Base-by-base conservation (phyloP, 2,329 filamentous ascomycete species). In the Botryotinia narcissicola region DNA sequence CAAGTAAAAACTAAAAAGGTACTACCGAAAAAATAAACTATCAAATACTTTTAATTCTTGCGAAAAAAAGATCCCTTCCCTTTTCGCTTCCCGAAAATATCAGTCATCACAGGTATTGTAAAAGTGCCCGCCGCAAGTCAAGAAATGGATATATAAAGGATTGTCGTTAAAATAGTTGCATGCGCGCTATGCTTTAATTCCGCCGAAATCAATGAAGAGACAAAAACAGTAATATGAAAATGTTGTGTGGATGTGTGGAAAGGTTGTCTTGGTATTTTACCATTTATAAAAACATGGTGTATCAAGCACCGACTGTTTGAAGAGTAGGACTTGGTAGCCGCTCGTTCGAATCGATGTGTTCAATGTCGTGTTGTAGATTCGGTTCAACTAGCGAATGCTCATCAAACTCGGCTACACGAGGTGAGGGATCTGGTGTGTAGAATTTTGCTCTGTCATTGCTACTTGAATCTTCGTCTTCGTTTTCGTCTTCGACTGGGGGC, bases 401-500 rank as follows among this genome's bases (percentile, higher is more conserved):
- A 44, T 69, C 48, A 12, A 69, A 69, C 25, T 67, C 70, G n/a
- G 32, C 29, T 42, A 9, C 61, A 20, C n/a, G 46, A 46, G 62
- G 42, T 32, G 60, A 60, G 25, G 44, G 37, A 25, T 54, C 44
- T 54, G 80, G 80, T 12, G 80, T 81, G 70, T 72, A 72, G 48
- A 72, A 72, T 35, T 51, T 72, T 8, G 37, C 59, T 62, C 35
- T 62, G 2, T 46, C 68, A 29, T 75, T 76, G 60, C 73, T 73
- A 44, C 69, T 42, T 72, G 72, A 68, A 32, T 72, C 51, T 37
- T 71, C 73, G 7, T 74, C 72, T 22, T 78, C 75, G 37, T 76
- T 78, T 14, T 78, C 80, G 64, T 81, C 79, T 35, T 82, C 81
- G 74, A 86, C 86, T 51, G 87, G 86, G 16, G 87, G 86, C 29